Evolutionary conservation across 768 basidiomycete genomes (phyloP).

Genomic region (Lactifluus subvellereus): DNA sequence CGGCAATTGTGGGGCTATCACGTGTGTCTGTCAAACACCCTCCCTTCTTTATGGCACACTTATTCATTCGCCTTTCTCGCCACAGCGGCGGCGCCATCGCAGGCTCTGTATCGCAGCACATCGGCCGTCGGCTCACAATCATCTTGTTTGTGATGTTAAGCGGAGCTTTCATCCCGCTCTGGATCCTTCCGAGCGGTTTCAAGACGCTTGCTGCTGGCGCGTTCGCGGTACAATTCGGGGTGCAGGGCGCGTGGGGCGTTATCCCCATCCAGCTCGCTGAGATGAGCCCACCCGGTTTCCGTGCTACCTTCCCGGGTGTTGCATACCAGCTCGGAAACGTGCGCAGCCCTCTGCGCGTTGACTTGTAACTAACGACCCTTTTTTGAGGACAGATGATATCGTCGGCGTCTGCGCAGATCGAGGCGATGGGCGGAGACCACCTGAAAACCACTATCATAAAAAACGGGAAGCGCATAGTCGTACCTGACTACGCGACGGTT

Average conservation of each 20-base stretch:
- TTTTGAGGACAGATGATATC: constrained; percentile 36
- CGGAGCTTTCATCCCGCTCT: constrained; percentile 35
- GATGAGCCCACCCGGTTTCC: constrained; percentile 44
- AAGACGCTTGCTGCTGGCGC: constrained; percentile 41
- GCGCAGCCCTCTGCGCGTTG: not conserved
- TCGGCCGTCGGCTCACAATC: constrained; percentile 44
- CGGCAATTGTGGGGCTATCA: constrained; percentile 32
- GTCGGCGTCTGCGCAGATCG: constrained; percentile 44
- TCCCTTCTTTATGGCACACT: not conserved
- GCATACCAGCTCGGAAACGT: constrained; percentile 42
- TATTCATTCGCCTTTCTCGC: constrained; percentile 16
- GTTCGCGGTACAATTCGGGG: constrained; percentile 43
- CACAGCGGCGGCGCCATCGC: constrained; percentile 35
- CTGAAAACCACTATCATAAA: constrained; percentile 33
- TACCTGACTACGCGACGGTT: constrained; percentile 49
- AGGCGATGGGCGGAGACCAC: constrained; percentile 41
- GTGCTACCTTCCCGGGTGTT: constrained; percentile 42
- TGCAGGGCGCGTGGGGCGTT: constrained; percentile 36
- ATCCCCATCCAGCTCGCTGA: constrained; percentile 44
- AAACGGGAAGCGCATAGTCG: constrained; percentile 28
- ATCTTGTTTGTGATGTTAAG: constrained; percentile 33
- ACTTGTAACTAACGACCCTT: not conserved
- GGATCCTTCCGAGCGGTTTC: constrained; percentile 42
- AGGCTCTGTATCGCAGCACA: constrained; percentile 37
- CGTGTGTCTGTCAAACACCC: constrained; percentile 18